Percentiles rank a stretch among this genome's conserved stretches.
Conservation (phyloP, 2,329 filamentous ascomycete genomes). For the Fusarium transvaalense region DNA sequence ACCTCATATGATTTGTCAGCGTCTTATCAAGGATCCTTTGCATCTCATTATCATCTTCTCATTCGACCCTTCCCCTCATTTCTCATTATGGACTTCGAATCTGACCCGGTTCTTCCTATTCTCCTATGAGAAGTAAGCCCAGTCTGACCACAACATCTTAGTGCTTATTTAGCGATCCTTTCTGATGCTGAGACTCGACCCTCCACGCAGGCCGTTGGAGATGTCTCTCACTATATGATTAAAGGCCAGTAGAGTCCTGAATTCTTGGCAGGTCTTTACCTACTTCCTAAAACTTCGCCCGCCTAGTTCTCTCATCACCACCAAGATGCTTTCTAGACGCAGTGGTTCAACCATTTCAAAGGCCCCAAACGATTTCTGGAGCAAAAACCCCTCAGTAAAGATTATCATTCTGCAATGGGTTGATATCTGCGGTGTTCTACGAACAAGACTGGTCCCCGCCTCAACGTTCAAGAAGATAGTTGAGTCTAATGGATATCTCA, state of each 20-base stretch:
- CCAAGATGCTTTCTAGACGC: background rate
- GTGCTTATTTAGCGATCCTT: background rate
- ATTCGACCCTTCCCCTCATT: background rate
- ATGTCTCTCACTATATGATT: background rate
- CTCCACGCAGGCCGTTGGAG: background rate
- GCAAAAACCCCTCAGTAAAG: background rate
- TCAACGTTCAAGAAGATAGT: background rate
- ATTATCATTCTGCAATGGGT: slow-evolving; percentile 18
- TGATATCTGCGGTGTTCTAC: slow-evolving; percentile 9
- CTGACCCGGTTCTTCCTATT: background rate
- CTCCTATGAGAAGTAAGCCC: background rate
- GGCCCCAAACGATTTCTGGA: background rate
- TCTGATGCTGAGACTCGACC: too few relatives aligned
- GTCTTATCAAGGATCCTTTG: background rate
- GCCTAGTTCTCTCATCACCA: too few relatives aligned
- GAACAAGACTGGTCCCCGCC: background rate
- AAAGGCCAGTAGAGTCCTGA: background rate
- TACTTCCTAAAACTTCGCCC: background rate
- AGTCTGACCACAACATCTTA: background rate
- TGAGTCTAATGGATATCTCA: background rate
- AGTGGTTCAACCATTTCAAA: background rate
- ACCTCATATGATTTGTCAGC: background rate
- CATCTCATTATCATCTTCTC: background rate
- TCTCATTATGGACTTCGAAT: background rate
- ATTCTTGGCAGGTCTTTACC: too few relatives aligned